phyloP scores from a whole-genome alignment of 2,329 filamentous ascomycete genomes.

The Paracorniculantispora psalliotae region DNA sequence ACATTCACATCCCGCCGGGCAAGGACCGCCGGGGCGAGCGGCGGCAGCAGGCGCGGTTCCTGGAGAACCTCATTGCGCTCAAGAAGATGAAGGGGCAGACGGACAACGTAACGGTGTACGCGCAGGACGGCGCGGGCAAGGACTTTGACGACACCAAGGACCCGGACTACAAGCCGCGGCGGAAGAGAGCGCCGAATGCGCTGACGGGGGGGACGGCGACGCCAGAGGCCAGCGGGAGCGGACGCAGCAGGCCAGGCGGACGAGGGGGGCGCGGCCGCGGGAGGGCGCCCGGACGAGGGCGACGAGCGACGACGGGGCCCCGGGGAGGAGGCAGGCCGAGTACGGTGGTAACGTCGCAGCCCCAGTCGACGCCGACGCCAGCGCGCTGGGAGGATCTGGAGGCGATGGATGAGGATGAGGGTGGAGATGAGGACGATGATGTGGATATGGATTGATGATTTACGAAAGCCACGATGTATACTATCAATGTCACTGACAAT shows the following conservation, averaged over 20 bases:
- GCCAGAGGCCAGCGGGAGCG: not conserved
- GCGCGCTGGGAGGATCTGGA: constrained; percentile 12
- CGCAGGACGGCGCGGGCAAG: constrained; percentile 38
- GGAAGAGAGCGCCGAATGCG: not conserved
- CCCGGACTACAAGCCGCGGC: constrained; percentile 29
- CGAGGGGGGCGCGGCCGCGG: not conserved
- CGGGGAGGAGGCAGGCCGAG: constrained; percentile 2
- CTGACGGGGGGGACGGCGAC: constrained; percentile 10
- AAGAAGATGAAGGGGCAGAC: constrained; percentile 61
- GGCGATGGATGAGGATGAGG: constrained; percentile 18
- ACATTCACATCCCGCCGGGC: constrained; percentile 41
- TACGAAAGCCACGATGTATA: not conserved
- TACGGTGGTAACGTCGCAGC: not conserved
- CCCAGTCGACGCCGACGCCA: constrained; percentile 13
- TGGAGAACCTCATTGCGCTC: constrained; percentile 60
- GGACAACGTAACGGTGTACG: constrained; percentile 60
- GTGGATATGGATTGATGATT: constrained; percentile 18
- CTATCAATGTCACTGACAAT: not conserved
- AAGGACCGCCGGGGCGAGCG: constrained; percentile 44
- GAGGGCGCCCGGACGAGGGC: constrained; percentile 18
- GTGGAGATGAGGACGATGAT: constrained; percentile 16
- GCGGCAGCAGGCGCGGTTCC: constrained; percentile 49
- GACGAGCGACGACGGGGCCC: not conserved
- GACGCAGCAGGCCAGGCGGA: no score
- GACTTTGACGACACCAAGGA: constrained; percentile 37